Evolutionary conservation across 768 basidiomycete species (phyloP), one percentile per base, ranked within the genome.

Genomic region (Mycena indigotica): DNA sequence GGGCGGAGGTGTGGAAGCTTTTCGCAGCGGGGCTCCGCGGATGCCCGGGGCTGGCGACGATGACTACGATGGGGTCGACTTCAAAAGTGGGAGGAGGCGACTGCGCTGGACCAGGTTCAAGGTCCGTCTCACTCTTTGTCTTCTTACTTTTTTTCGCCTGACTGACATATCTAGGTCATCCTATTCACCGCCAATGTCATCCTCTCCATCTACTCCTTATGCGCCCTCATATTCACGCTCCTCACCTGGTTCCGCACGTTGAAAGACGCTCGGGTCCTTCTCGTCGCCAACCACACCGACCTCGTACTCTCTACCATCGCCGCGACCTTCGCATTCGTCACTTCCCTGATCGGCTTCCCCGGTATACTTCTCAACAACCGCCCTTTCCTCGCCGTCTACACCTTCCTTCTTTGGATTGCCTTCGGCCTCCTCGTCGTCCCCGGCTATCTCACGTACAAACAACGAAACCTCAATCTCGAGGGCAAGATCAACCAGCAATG

Each of bases 401-500:
- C 91, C 60, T 87, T 91, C 70, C 67, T 88, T 28, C 80, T 86
- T 50, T 94, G 91, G 91, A 69, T 88, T 66, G 81, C 82, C 52
- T 87, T 93, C 66, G 87, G 77, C 1, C 73, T 91, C 55, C 77
- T 93, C 67, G 82, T 90, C 66, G 75, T 84, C 0, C 92, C 91
- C 0, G 91, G 91, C 0, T 93, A 93, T 70, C 72, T 91, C 60
- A 85, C 88, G 28, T 94, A 91, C 79, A 87, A 86, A 66, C 75
- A 80, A 23, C 79, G 82, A 54, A 65, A 69, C 1, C 76, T 78
- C 64, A 80, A 80, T 68, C 77, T 92, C 38, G 88, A 91, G 65
- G 91, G 89, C 50, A 92, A 93, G 74, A 66, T 91, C 71, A 91
- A 91, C 69, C 72, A 79, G 3, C 85, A 91, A 65, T 91, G 90